Base-by-base conservation (phyloP, 768 basidiomycete genomes). In the button mushroom (Agaricus bisporus) region DNA sequence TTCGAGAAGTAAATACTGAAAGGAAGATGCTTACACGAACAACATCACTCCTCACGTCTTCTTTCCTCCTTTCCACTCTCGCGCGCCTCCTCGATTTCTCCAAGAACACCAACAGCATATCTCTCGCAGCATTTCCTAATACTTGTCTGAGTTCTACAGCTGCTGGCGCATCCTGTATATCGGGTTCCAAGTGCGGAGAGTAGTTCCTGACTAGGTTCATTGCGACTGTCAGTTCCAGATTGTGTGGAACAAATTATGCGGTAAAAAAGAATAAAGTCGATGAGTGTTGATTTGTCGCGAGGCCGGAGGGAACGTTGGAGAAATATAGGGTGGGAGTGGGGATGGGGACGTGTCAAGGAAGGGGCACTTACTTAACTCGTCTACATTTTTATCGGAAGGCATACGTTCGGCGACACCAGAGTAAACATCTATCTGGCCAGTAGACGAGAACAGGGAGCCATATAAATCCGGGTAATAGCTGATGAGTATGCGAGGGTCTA, bases 181-280 rank as follows among this genome's bases (percentile, higher is more conserved):
- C 75, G 17, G 83, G 88, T 22, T 81, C 68, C 60, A 95, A 78
- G 70, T 94, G 86, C 14, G 93, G 92, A 41, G 88, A 89, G 67
- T 95, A 94, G 64, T 94, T 93, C 76, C 81, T 79, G 77, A 91
- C 89, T 88, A 95, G 74, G 78, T 92, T 91, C 62, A 76, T 79
- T 69, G 79, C 79, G 80, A 94, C 93, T 94, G 73, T 81, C 66
- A 88, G 86, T 83, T 79, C 80, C 76, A 78, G 47, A 35, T 38
- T 36, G 43, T n/a, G 32, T 41, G 39, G 51, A 49, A 59, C 51
- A 52, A 41, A 37, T 41, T 38, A 18, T 58, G 52, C 49, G 59
- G 63, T 58, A 55, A 63, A 63, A 61, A 63, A 58, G 61, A 59
- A 63, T 54, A 64, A 59, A 62, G 67, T 36, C 51, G 59, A 58